Conservation (phyloP, 2,329 filamentous ascomycete genomes). For the Calonectria naviculata region DNA sequence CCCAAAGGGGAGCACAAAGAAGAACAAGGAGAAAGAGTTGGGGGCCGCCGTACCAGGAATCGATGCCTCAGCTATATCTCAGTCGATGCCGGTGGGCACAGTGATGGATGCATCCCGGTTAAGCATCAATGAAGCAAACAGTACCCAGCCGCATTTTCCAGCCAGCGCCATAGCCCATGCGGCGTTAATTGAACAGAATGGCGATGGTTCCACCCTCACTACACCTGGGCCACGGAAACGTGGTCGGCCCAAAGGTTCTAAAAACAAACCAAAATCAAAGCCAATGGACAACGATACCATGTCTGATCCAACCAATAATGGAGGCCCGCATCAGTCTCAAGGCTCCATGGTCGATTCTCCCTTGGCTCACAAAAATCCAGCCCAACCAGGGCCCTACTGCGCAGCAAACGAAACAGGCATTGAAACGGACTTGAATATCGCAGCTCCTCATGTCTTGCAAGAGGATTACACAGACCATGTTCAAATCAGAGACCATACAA, state of each 20-base stretch:
- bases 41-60: constrained; percentile 2
- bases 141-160: not conserved
- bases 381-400: not conserved
- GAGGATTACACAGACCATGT: not conserved
- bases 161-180: constrained; percentile 21
- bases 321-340: not conserved
- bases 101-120: constrained; percentile 5
- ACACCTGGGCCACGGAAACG: constrained; percentile 44
- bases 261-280: constrained; percentile 51
- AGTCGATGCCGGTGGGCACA: not conserved
- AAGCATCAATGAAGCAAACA: not conserved
- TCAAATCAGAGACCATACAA: not conserved
- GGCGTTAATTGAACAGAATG: constrained; percentile 17
- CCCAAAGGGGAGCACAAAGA: constrained; percentile 65
- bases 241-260: constrained; percentile 59
- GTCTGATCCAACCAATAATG: not conserved
- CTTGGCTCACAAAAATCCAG: constrained; percentile 26
- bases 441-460: not conserved
- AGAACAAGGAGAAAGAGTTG: constrained; percentile 65
- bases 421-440: not conserved
- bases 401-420: not conserved
- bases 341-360: constrained; percentile 19
- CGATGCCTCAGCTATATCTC: constrained; percentile 5
- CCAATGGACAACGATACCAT: constrained; percentile 8
- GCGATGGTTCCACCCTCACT: constrained; percentile 26